A percentile compares a stretch with the other conserved stretches of the same genome.
These are phyloP conservation scores for Aspergillus fischeri DNA, from an alignment of 2,329 filamentous ascomycete species.

Conservation along the genomic window DNA sequence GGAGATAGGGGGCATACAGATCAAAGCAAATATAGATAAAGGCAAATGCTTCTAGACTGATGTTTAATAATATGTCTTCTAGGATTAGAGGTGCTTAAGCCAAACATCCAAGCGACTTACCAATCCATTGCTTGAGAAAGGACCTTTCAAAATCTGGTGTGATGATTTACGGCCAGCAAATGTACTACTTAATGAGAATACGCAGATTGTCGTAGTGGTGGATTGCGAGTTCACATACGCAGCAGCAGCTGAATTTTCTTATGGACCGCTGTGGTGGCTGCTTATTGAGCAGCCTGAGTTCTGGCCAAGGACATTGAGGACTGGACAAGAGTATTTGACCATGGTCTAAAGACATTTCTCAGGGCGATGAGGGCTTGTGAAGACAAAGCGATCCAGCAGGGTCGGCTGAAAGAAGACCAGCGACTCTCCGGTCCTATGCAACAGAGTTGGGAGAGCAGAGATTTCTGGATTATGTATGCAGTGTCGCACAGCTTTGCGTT, in stretches of 20 bases:
- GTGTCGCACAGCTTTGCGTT: slow-evolving; percentile 8
- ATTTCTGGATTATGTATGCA: slow-evolving; percentile 10
- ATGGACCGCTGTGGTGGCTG: slow-evolving; percentile 22
- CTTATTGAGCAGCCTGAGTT: slow-evolving; percentile 20
- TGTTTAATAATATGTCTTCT: too few species aligned
- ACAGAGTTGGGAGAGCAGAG: slow-evolving; percentile 7
- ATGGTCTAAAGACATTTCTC: slow-evolving; percentile 15
- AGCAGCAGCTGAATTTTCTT: slow-evolving; percentile 17
- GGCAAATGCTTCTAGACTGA: too few species aligned
- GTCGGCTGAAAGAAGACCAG: slow-evolving; percentile 5
- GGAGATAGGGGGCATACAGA: too few species aligned
- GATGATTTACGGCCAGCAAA: slow-evolving; percentile 19
- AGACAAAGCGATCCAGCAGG: slow-evolving; percentile 8
- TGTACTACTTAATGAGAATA: slow-evolving; percentile 8
- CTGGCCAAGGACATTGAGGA: slow-evolving; percentile 16
- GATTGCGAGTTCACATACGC: slow-evolving; percentile 26
- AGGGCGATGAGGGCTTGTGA: slow-evolving; percentile 9
- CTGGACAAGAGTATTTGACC: slow-evolving; percentile 15
- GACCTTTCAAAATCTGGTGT: slow-evolving; percentile 21
- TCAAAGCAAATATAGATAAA: too few species aligned
- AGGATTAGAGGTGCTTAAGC: too few species aligned
- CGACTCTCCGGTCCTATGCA: slow-evolving; percentile 15
- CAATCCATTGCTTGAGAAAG: slow-evolving; percentile 16
- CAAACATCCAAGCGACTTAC: not conserved
- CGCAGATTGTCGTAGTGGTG: slow-evolving; percentile 12